Evolutionary conservation across 1,284 basidiomycete species (phyloP).

Genomic region (Tremellales sp.): DNA sequence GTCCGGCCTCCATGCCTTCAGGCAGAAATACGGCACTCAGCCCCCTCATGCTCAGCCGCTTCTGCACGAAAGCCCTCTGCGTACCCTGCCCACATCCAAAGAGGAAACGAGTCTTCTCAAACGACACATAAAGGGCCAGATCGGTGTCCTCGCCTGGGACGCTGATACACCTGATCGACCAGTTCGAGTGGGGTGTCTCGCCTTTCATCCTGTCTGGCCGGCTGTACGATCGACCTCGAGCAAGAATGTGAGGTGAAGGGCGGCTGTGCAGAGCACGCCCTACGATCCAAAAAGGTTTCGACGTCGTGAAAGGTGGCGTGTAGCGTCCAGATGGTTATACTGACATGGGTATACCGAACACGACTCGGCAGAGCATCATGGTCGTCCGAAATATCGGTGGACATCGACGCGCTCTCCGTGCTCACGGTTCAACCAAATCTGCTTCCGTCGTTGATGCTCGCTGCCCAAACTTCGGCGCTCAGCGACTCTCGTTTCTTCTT

Average conservation of each 20-base stretch:
- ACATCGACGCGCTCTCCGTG: background rate
- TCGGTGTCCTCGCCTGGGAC: slow-evolving; percentile 67
- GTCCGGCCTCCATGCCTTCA: slow-evolving; percentile 58
- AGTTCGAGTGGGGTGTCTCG: slow-evolving; percentile 24
- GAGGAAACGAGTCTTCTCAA: slow-evolving; percentile 73
- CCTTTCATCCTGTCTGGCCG: background rate
- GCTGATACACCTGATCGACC: slow-evolving; percentile 47
- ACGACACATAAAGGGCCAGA: slow-evolving; percentile 66
- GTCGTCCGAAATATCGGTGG: background rate
- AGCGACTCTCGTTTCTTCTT: slow-evolving; percentile 10
- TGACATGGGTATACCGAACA: background rate
- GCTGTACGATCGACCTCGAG: background rate
- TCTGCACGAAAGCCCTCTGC: slow-evolving; percentile 67
- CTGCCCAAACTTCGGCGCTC: background rate
- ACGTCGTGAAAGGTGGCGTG: too few relatives aligned
- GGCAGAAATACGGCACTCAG: slow-evolving; percentile 70
- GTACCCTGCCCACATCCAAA: slow-evolving; percentile 84
- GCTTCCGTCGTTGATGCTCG: background rate
- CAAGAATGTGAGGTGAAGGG: background rate
- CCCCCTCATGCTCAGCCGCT: slow-evolving; percentile 60
- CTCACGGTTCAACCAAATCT: background rate
- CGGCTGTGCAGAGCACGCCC: too few relatives aligned
- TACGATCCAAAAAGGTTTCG: too few relatives aligned
- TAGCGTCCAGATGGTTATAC: too few relatives aligned
- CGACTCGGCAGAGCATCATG: too few relatives aligned